Conservation (phyloP, 495 filamentous ascomycete species). For the Trichoderma gamsii region DNA sequence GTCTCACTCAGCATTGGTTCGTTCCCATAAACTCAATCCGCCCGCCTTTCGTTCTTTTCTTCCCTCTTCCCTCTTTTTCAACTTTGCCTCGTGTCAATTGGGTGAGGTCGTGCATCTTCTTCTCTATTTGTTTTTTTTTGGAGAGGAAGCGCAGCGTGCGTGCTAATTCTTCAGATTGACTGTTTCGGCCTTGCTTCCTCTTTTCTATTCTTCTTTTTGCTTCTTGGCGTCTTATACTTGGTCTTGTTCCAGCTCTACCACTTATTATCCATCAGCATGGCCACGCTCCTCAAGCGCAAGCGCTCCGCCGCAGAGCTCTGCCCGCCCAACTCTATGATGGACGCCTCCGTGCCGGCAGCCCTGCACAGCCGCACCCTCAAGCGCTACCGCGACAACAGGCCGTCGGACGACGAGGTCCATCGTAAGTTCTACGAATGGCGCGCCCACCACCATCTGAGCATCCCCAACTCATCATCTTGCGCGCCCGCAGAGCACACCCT, state of each 20-base stretch:
- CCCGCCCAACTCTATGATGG: conserved; percentile 34
- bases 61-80: neutral
- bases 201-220: too few species aligned
- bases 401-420: conserved; percentile 42
- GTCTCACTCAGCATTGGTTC: neutral
- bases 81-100: neutral
- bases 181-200: too few species aligned
- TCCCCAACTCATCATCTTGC: conserved; percentile 15
- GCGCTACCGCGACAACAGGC: conserved; percentile 44
- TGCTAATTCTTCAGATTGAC: too few species aligned
- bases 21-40: neutral
- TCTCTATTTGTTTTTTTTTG: neutral
- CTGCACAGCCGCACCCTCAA: conserved; percentile 43
- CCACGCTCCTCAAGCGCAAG: conserved; percentile 46
- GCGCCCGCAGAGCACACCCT: conserved; percentile 39
- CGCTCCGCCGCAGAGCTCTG: conserved; percentile 46
- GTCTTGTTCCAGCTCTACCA: too few species aligned
- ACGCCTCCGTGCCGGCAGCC: conserved; percentile 25
- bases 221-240: too few species aligned
- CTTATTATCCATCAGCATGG: conserved; percentile 16
- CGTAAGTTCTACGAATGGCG: conserved; percentile 31
- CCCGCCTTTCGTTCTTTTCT: neutral
- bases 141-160: too few species aligned
- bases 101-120: neutral
- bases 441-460: conserved; percentile 12